Conservation (phyloP, 495 filamentous ascomycete species). For the Talaromyces nanjingensis region DNA sequence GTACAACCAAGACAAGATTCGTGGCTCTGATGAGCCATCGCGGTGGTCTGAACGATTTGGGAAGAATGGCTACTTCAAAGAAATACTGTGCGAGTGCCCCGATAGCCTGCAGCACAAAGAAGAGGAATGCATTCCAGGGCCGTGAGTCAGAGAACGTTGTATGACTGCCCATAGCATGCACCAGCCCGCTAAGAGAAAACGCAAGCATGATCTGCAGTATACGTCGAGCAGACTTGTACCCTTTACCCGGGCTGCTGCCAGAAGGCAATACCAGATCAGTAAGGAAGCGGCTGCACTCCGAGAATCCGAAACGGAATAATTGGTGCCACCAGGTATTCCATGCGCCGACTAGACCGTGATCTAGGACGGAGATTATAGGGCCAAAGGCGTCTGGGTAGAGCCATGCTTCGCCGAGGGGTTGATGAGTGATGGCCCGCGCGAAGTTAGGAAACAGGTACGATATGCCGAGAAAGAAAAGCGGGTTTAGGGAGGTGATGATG, state of each 20-base stretch:
- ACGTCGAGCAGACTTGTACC: slow-evolving; percentile 10
- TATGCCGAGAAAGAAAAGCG: slow-evolving; percentile 50
- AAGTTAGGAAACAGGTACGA: slow-evolving; percentile 38
- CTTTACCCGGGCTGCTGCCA: not conserved
- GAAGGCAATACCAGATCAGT: slow-evolving; percentile 19
- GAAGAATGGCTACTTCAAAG: slow-evolving; percentile 9
- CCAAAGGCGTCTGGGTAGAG: slow-evolving; percentile 61
- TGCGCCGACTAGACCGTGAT: slow-evolving; percentile 63
- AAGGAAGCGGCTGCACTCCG: slow-evolving; percentile 46
- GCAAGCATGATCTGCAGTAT: slow-evolving; percentile 35
- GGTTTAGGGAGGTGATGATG: slow-evolving; percentile 47
- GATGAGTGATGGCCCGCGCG: slow-evolving; percentile 27
- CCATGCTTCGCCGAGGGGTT: slow-evolving; percentile 52
- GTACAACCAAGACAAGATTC: slow-evolving; percentile 38
- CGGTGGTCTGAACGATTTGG: slow-evolving; percentile 15
- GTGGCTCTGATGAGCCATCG: slow-evolving; percentile 28
- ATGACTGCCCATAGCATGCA: slow-evolving; percentile 54
- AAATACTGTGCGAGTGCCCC: slow-evolving; percentile 47
- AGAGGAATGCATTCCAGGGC: slow-evolving; percentile 32
- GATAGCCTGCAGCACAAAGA: slow-evolving; percentile 53
- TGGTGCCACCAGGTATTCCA: slow-evolving; percentile 92
- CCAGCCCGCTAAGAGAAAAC: slow-evolving; percentile 51
- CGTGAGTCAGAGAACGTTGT: slow-evolving; percentile 40
- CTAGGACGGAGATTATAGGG: slow-evolving; percentile 44
- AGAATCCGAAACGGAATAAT: slow-evolving; percentile 68